Evolutionary conservation across 2,329 filamentous ascomycete genomes (phyloP).

Genomic region (Hymenoscyphus albidus): DNA sequence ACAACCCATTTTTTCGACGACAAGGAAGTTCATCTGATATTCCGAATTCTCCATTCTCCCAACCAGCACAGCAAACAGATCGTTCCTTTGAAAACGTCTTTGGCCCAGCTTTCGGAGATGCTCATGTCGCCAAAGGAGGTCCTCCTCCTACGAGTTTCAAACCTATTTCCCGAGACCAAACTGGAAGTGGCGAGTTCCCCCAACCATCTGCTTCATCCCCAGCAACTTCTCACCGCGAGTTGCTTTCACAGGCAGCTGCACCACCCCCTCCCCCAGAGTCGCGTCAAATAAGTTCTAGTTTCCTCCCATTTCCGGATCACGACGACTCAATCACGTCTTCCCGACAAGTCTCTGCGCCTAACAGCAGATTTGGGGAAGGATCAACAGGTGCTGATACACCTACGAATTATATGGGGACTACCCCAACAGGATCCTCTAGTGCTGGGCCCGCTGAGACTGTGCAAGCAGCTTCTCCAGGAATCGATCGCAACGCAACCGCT

Average conservation of each 20-base stretch:
- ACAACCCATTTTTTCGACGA: constrained; percentile 91
- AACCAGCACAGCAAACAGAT: constrained; percentile 46
- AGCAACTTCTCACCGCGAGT: constrained; percentile 58
- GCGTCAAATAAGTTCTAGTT: constrained; percentile 72
- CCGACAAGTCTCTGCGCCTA: constrained; percentile 70
- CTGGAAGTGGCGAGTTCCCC: constrained; percentile 26
- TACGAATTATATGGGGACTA: constrained; percentile 35
- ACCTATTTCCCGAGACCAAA: constrained; percentile 29
- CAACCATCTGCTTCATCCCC: constrained; percentile 49
- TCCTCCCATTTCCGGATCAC: constrained; percentile 64
- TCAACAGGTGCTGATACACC: constrained; percentile 38
- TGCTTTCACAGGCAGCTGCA: constrained; percentile 43
- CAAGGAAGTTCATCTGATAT: constrained; percentile 53
- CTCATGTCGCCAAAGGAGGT: constrained; percentile 41
- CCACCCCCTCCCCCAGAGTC: constrained; percentile 64
- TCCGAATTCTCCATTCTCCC: constrained; percentile 46
- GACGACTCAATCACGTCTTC: constrained; percentile 72
- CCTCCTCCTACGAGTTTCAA: constrained; percentile 58
- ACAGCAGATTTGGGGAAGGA: constrained; percentile 57
- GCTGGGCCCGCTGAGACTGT: constrained; percentile 27
- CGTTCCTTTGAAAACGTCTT: constrained; percentile 84
- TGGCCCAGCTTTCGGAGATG: constrained; percentile 58
- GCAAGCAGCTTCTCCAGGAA: constrained; percentile 28
- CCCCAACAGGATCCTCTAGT: constrained; percentile 32
- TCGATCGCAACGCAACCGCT: constrained; percentile 33